Evolutionary conservation across 148 eudicot genomes (phyloP), one percentile per base, ranked within the genome.

Genomic region (Camellia japonica): DNA sequence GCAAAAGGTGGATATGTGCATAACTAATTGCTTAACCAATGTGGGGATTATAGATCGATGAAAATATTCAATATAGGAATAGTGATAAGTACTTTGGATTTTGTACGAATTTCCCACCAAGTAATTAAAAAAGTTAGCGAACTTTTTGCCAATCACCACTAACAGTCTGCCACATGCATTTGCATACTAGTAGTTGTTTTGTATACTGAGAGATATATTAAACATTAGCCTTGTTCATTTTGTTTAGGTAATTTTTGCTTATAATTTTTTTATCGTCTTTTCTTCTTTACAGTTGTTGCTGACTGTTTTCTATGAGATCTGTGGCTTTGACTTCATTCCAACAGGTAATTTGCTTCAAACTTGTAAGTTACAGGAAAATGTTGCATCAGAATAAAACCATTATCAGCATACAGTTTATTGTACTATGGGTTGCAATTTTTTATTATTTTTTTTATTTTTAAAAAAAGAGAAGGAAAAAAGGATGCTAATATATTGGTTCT

Each of bases 271-370:
- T 9, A 23, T 15, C 16, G 38, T 49, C 43, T 49, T 43, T 59
- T 30, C 68, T 49, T 80, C 43, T 80, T 43, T 44, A 49, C 77
- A 80, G 82, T 56, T 73, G 63, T 52, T 72, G 47, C 42, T 80
- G 77, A 66, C 77, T 74, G 41, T 62, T 14, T 60, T 80, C 52
- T 80, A 80, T 19, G 56, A 67, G n/a, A 18, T 49, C 13, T 64
- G 71, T 65, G 61, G 70, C 16, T 73, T 80, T 73, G 77, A 74
- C 47, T 58, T 58, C 23, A 9, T 74, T 41, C 65, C 49, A 3
- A 16, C 46, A 59, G 77, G 77, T 74, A 14, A 14, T 74, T 74
- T 74, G 19, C 77, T 74, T 74, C 73, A 47, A 16, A 5, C 46
- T n/a, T 60, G 6, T 16, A 60, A 3, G 7, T 60, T 60, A 60